A percentile compares a stretch with the other conserved stretches of the same genome.
These are phyloP conservation scores for Panellus pusillus DNA, from an alignment of 768 basidiomycete species.

Conservation along the genomic window DNA sequence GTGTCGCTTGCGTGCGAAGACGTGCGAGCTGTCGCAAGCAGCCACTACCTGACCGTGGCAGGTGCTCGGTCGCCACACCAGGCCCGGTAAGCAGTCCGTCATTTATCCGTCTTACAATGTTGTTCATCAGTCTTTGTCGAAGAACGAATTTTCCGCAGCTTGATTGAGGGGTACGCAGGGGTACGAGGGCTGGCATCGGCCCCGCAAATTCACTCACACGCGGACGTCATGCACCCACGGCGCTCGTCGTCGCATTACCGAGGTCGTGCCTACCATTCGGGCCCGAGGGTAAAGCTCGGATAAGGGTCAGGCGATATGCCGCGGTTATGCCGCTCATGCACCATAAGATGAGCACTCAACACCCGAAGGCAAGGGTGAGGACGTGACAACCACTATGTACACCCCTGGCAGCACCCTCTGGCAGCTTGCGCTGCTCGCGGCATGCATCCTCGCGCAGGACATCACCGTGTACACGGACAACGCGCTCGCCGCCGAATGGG, in stretches of 20 bases:
- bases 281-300: constrained; percentile 12
- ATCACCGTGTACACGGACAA: constrained; percentile 42
- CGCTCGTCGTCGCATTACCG: background rate
- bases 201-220: background rate
- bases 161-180: too few species aligned
- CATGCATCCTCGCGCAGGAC: constrained; percentile 29
- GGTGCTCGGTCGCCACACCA: too few species aligned
- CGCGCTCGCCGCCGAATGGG: constrained; percentile 44
- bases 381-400: background rate
- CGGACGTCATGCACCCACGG: background rate
- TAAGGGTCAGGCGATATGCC: constrained; percentile 3
- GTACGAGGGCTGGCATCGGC: background rate
- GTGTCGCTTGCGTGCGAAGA: too few species aligned
- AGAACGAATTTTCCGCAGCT: too few species aligned
- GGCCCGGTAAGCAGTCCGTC: too few species aligned
- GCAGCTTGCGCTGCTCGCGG: constrained; percentile 12
- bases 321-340: constrained; percentile 6
- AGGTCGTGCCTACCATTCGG: constrained; percentile 3
- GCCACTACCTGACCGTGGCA: too few species aligned
- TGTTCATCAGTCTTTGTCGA: background rate
- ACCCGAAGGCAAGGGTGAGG: too few species aligned
- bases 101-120: too few species aligned
- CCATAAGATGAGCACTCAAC: background rate
- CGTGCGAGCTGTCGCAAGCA: too few species aligned
- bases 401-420: background rate